Evolutionary conservation across 2,329 filamentous ascomycete species (phyloP).

Genomic region (Alternaria triticina): DNA sequence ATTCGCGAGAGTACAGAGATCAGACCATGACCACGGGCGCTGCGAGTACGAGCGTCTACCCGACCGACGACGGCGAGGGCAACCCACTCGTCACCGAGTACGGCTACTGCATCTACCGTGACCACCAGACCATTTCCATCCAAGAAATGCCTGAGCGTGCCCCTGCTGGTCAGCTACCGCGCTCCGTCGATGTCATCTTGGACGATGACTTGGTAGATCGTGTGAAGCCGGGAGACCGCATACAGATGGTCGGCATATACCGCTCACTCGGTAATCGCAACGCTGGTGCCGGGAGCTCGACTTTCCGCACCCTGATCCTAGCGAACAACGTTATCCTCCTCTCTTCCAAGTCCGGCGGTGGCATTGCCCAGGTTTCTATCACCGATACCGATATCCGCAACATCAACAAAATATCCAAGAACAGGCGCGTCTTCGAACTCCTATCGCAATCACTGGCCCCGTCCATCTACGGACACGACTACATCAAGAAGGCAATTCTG

Average conservation of each 20-base stretch:
- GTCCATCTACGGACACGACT: slow-evolving; percentile 95
- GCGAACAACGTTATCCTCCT: slow-evolving; percentile 95
- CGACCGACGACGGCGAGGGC: slow-evolving; percentile 89
- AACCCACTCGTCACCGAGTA: slow-evolving; percentile 96
- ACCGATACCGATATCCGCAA: slow-evolving; percentile 98
- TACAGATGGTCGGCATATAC: slow-evolving; percentile 96
- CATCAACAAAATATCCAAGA: slow-evolving; percentile 97
- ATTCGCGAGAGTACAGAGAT: slow-evolving; percentile 89
- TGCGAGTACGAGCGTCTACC: slow-evolving; percentile 90
- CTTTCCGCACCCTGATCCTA: slow-evolving; percentile 92
- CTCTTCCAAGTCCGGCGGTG: slow-evolving; percentile 94
- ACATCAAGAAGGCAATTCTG: slow-evolving; percentile 97
- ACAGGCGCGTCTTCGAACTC: slow-evolving; percentile 89
- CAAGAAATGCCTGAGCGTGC: slow-evolving; percentile 99
- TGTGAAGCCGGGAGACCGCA: slow-evolving; percentile 93
- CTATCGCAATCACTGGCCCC: slow-evolving; percentile 93
- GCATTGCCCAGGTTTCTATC: slow-evolving; percentile 87
- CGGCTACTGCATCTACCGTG: slow-evolving; percentile 91
- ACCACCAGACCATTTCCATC: slow-evolving; percentile 97
- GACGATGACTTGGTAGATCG: slow-evolving; percentile 96
- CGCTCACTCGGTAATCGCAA: slow-evolving; percentile 94
- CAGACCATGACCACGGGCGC: slow-evolving; percentile 94
- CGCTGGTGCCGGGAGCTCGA: slow-evolving; percentile 84
- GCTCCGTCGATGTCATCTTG: slow-evolving; percentile 93
- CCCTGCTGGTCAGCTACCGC: slow-evolving; percentile 91